Evolutionary conservation across 2,329 filamentous ascomycete genomes (phyloP).

Genomic region (Colletotrichum ledebouriae): DNA sequence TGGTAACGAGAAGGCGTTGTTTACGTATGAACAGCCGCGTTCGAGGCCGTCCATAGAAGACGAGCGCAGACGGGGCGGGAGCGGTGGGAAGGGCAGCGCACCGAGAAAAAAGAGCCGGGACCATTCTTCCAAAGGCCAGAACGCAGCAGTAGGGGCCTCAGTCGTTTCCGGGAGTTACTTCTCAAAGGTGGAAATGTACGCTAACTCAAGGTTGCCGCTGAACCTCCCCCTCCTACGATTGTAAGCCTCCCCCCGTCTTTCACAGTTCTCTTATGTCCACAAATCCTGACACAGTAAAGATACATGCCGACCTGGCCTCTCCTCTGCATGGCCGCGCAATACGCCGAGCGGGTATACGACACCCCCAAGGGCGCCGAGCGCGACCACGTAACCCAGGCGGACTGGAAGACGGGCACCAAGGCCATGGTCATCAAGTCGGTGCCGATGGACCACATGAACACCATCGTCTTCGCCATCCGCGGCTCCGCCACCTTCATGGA

Average conservation of each 20-base stretch:
- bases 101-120: constrained; percentile 33
- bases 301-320: constrained; percentile 83
- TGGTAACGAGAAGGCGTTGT: constrained; percentile 69
- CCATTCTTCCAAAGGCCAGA: constrained; percentile 27
- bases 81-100: not conserved
- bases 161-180: constrained; percentile 57
- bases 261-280: not conserved
- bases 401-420: constrained; percentile 82
- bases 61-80: not conserved
- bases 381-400: constrained; percentile 75
- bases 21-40: constrained; percentile 49
- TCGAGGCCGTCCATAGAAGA: not conserved
- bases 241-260: constrained; percentile 56
- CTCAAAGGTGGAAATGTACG: constrained; percentile 82
- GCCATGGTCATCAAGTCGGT: constrained; percentile 88
- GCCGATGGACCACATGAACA: constrained; percentile 81
- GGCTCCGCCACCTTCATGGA: constrained; percentile 86
- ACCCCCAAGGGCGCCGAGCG: constrained; percentile 72
- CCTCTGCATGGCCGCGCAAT: constrained; percentile 82
- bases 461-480: constrained; percentile 86
- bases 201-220: constrained; percentile 80
- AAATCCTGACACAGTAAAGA: constrained; percentile 46
- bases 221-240: constrained; percentile 77
- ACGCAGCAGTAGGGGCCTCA: constrained; percentile 31
- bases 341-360: constrained; percentile 81